Percentiles rank a stretch among this genome's conserved stretches.
Conservation (phyloP, 2,329 filamentous ascomycete genomes). For the Alternaria gansuensis region DNA sequence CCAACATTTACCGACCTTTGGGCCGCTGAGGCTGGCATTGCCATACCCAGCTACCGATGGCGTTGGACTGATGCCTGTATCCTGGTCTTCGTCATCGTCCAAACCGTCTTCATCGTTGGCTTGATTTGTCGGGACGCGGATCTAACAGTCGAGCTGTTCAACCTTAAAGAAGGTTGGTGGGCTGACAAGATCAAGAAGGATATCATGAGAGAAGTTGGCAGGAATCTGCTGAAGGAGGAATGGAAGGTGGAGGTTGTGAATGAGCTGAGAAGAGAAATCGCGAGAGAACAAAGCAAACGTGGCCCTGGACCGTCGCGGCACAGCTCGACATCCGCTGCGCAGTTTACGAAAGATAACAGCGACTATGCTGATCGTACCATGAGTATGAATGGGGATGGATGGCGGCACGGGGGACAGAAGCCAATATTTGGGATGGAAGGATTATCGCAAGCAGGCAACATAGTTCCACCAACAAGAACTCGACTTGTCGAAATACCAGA, state of each 20-base stretch:
- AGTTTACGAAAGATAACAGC: not conserved
- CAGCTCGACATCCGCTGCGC: not conserved
- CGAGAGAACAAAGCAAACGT: not conserved
- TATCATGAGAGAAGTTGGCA: not conserved
- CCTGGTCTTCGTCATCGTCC: not conserved
- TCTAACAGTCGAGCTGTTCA: not conserved
- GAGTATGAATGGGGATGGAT: not conserved
- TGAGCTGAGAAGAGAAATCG: too few relatives aligned
- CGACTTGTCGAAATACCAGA: too few relatives aligned
- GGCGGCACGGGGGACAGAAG: not conserved
- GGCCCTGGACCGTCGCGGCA: not conserved
- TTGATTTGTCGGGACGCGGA: not conserved
- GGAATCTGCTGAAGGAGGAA: not conserved
- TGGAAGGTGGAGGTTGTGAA: rapidly evolving
- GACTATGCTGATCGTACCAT: not conserved
- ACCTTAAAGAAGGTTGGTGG: not conserved
- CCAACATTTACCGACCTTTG: not conserved
- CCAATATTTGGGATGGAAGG: not conserved
- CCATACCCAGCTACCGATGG: not conserved
- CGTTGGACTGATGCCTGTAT: not conserved
- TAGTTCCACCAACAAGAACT: too few relatives aligned
- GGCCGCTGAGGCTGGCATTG: not conserved
- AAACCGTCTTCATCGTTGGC: not conserved
- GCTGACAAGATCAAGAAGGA: not conserved
- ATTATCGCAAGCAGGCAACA: not conserved